Base-by-base conservation (phyloP, 768 basidiomycete species). In the Russula ochroleuca region DNA sequence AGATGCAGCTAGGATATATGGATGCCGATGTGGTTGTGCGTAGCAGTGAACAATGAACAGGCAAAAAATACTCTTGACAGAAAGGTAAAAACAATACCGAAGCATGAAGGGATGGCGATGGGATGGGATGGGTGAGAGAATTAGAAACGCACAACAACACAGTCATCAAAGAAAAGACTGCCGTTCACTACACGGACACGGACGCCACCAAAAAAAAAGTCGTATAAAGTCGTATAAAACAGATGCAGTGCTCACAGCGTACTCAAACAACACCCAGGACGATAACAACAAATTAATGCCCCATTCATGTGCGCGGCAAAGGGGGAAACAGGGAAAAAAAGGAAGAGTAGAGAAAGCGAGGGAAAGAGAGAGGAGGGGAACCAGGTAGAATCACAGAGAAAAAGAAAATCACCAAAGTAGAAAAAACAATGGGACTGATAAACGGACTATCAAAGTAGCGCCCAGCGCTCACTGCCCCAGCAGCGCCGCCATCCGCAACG, bases 401-500 rank as follows among this genome's bases (percentile, higher is more conserved):
- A 52, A 33, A 21, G 9, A 31, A 11, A 19, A 28, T n/a, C n/a
- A n/a, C n/a, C n/a, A n/a, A n/a, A n/a, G n/a, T n/a, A n/a, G 14
- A 28, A 4, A 41, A 21, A 35, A 21, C 31, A 19, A 41, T 7
- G 7, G 17, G 5, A 35, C 9, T 15, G 15, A 13, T 15, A 9
- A 17, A 23, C 14, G 23, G 45, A 23, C 25, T 25, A 45, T 31
- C 33, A 62, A 43, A 33, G 45, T 19, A 38, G 58, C 63, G 58
- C 53, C 31, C 63, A 37, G 63, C 63, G 59, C 59, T 63, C 33
- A 67, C 41, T 66, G 69, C 6, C 64, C 65, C 17, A 76, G 60
- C 47, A 66, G 72, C 62, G 79, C 74, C 62, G 78, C 74, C 66
- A 87, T 77, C 53, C 86, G 83, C 59, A 94, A 74, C 48, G 86